phyloP scores from a whole-genome alignment of 2,329 filamentous ascomycete species.

The Gremmenia infestans region DNA sequence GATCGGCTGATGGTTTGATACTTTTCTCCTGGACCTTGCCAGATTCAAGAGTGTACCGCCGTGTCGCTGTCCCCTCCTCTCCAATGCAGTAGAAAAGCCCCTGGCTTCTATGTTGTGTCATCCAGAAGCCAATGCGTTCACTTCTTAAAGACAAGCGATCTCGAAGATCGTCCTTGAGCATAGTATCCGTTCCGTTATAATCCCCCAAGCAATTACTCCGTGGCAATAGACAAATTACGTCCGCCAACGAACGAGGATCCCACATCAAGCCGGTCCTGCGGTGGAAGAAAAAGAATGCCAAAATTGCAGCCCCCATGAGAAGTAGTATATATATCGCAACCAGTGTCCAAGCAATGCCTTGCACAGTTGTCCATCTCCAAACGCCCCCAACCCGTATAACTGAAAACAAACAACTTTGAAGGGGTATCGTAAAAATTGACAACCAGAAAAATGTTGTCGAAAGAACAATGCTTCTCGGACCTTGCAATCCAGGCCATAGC shows the following conservation, averaged over 20 bases:
- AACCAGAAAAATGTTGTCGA: slow-evolving; percentile 71
- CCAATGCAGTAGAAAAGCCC: slow-evolving; percentile 78
- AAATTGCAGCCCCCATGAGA: slow-evolving; percentile 48
- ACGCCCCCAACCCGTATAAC: slow-evolving; percentile 49
- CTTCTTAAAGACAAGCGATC: slow-evolving; percentile 50
- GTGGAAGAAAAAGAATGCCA: slow-evolving; percentile 61
- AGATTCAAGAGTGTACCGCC: slow-evolving; percentile 45
- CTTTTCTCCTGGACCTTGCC: slow-evolving; percentile 39
- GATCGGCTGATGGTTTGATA: slow-evolving; percentile 11
- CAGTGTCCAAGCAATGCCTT: slow-evolving; percentile 72
- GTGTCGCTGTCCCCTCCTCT: slow-evolving; percentile 49
- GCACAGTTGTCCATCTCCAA: slow-evolving; percentile 78
- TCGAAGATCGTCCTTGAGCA: slow-evolving; percentile 48
- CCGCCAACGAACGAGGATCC: slow-evolving; percentile 78
- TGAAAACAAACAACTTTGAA: slow-evolving; percentile 74
- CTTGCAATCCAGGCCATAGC: slow-evolving; percentile 63
- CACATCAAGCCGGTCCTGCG: slow-evolving; percentile 73
- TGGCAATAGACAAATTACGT: slow-evolving; percentile 72
- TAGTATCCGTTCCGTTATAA: slow-evolving; percentile 65
- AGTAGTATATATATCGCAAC: slow-evolving; percentile 69
- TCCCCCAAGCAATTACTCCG: slow-evolving; percentile 72
- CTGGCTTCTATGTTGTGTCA: slow-evolving; percentile 54
- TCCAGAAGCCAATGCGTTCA: slow-evolving; percentile 85
- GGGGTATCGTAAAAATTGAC: slow-evolving; percentile 71
- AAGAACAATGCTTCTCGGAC: slow-evolving; percentile 61